A percentile compares a stretch with the other conserved stretches of the same genome.
These are phyloP conservation scores for Ustilago nuda DNA, from an alignment of 1,284 basidiomycete species.

Conservation along the genomic window DNA sequence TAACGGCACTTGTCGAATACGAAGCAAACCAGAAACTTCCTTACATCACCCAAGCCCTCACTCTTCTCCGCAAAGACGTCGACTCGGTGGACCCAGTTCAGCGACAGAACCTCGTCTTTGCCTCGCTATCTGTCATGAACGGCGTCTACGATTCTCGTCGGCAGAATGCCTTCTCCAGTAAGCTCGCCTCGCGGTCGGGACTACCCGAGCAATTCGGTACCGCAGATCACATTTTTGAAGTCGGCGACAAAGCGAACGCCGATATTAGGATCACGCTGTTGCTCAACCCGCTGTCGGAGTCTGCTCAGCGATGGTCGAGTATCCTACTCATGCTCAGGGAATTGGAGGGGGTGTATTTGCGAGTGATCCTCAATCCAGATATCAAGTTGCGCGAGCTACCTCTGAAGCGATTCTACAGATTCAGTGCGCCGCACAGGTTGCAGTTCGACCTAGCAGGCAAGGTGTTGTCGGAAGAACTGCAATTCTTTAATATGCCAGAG, in stretches of 20 bases:
- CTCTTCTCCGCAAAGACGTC: conserved; percentile 18
- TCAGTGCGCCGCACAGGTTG: conserved; percentile 76
- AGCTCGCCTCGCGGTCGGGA: conserved; percentile 25
- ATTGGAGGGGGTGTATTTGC: conserved; percentile 51
- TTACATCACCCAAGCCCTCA: conserved; percentile 32
- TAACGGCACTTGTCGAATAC: conserved; percentile 44
- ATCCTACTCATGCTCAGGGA: conserved; percentile 69
- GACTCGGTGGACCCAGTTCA: conserved; percentile 13
- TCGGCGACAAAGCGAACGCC: conserved; percentile 78
- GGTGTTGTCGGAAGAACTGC: conserved; percentile 61
- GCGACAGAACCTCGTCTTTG: conserved; percentile 49
- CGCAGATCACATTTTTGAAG: conserved; percentile 70
- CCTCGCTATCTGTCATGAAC: conserved; percentile 42
- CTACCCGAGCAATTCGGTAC: conserved; percentile 36
- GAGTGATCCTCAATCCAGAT: conserved; percentile 60
- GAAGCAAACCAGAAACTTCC: conserved; percentile 48
- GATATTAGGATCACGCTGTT: conserved; percentile 80
- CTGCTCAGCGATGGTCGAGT: conserved; percentile 85
- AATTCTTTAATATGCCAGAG: conserved; percentile 70
- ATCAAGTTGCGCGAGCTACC: conserved; percentile 76
- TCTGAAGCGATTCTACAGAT: conserved; percentile 93
- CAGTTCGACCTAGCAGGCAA: conserved; percentile 78
- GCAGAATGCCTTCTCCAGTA: conserved; percentile 29
- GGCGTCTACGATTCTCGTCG: conserved; percentile 35
- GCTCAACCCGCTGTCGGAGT: conserved; percentile 85